Evolutionary conservation across 345 rosid genomes (phyloP), one percentile per base, ranked within the genome.

Genomic region (Pelargonium nanum): DNA sequence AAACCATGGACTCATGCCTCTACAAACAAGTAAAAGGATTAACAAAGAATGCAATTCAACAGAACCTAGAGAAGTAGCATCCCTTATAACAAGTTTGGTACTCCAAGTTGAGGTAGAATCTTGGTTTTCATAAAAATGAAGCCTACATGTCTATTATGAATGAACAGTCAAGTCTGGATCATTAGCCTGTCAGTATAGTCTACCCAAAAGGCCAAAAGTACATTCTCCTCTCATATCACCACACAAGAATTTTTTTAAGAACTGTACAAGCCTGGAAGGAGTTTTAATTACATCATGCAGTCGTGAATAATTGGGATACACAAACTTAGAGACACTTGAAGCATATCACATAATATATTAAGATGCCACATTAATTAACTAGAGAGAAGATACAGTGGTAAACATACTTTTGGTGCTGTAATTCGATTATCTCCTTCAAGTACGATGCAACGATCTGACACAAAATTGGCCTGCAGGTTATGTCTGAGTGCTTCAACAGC

Each of bases 351-450:
- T 5, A 5, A 26, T 24, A 44, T 13, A 22, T n/a, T 1, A 58
- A 40, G 21, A 20, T 22, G 2, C 26, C 19, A 10, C 12, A 66
- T n/a, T 10, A 4, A 45, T 5, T 7, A 63, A 55, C 53, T 25
- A 59, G 24, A 56, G 24, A 26, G 9, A 19, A 26, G 20, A 25
- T 23, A 51, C 51, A 57, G 20, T 7, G 1, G 22, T 13, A 21
- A 65, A 66, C 69, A 63, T 82, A 89, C 95, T 77, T 72, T 81
- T n/a, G 96, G 95, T 44, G 95, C 91, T 24, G 78, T 81, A 56
- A 78, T 63, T 56, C 74, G 72, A 69, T 86, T 92, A 73, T 92
- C 98, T 50, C 98, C 98, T 82, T 85, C 95, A 68, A 86, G 81
- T 50, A 89, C 60, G 48, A 89, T 61, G 70, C 98, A 92, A 58